phyloP scores from a whole-genome alignment of 2,329 filamentous ascomycete genomes.

The Thelonectria rubi region DNA sequence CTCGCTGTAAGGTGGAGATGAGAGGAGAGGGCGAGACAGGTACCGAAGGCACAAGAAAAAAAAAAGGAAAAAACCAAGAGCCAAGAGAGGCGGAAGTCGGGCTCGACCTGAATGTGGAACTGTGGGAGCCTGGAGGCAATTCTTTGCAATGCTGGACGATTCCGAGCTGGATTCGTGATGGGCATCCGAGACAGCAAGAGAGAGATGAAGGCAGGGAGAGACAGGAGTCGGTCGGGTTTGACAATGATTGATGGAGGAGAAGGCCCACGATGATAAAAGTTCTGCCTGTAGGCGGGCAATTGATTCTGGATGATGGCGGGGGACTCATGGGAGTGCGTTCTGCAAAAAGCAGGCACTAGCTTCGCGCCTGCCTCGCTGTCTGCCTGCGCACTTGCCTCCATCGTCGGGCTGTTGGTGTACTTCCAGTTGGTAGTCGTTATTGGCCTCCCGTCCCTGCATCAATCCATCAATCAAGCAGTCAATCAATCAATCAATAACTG shows the following conservation, averaged over 20 bases:
- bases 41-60: conserved; percentile 6
- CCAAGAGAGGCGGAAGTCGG: not conserved
- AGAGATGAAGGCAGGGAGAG: not conserved
- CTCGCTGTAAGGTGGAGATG: conserved; percentile 6
- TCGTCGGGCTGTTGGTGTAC: not conserved
- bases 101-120: conserved; percentile 14
- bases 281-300: no score
- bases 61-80: not conserved
- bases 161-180: conserved; percentile 14
- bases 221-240: not conserved
- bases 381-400: not conserved
- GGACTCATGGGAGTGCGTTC: no score
- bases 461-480: not conserved
- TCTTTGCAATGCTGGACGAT: not conserved
- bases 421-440: no score
- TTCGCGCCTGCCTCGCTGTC: not conserved
- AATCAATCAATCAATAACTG: not conserved
- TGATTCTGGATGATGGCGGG: no score
- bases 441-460: no score
- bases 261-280: no score
- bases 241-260: no score
- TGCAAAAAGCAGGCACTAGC: no score
- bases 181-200: not conserved
- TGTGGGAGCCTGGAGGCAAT: not conserved
- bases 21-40: not conserved